phyloP scores from a whole-genome alignment of 2,329 filamentous ascomycete genomes.

The Cercospora sp. region DNA sequence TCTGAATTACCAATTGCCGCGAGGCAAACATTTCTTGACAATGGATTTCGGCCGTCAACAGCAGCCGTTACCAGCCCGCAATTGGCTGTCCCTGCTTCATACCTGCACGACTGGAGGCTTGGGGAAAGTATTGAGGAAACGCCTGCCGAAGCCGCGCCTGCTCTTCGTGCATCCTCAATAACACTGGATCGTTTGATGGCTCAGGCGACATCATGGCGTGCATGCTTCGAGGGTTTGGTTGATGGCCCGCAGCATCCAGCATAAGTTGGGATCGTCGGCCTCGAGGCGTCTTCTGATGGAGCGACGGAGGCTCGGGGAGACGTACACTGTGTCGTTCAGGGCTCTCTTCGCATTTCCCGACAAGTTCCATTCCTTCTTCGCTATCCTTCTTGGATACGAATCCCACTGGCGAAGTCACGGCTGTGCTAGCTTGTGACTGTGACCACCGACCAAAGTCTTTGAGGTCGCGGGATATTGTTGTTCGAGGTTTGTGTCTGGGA shows the following conservation, averaged over 20 bases:
- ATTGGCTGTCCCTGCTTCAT: background rate
- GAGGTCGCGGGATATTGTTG: slow-evolving; percentile 13
- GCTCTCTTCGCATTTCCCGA: slow-evolving; percentile 3
- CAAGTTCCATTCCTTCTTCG: slow-evolving; percentile 10
- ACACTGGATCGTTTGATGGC: background rate
- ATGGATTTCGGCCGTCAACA: background rate
- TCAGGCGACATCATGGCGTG: slow-evolving; percentile 13
- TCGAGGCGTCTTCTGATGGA: slow-evolving; percentile 3
- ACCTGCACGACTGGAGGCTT: background rate
- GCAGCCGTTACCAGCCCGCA: slow-evolving; percentile 9
- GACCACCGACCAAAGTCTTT: slow-evolving; percentile 19
- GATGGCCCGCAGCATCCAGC: slow-evolving; percentile 10
- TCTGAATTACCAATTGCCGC: background rate
- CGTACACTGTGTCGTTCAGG: slow-evolving; percentile 17
- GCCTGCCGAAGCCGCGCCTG: slow-evolving; percentile 3
- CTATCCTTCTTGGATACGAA: background rate
- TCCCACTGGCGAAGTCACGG: background rate
- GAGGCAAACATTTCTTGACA: background rate
- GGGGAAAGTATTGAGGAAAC: slow-evolving; percentile 12
- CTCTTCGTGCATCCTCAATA: slow-evolving; percentile 9
- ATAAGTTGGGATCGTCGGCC: slow-evolving; percentile 5
- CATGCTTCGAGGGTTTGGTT: slow-evolving; percentile 12
- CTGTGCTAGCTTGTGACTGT: slow-evolving; percentile 9
- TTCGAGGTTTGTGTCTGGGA: slow-evolving; percentile 3
- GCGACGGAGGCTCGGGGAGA: slow-evolving; percentile 16